Percentiles rank a stretch among this genome's conserved stretches.
phyloP scores from a whole-genome alignment of 257 asterid species.

The Solanum clarkiae region DNA sequence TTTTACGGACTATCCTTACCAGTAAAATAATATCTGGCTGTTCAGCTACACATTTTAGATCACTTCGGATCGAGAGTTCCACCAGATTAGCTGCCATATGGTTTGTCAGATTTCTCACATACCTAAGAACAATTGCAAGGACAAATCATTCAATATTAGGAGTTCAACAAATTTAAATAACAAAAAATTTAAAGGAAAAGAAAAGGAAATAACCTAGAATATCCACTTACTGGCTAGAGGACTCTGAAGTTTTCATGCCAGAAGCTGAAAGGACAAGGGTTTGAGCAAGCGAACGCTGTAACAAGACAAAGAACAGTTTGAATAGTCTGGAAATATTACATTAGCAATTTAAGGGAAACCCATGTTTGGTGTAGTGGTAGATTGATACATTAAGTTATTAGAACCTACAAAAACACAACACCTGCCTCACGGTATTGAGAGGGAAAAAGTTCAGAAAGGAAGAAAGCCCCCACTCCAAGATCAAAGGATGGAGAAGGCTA shows the following conservation, averaged over 20 bases:
- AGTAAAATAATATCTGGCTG: slow-evolving; percentile 79
- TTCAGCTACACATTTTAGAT: slow-evolving; percentile 62
- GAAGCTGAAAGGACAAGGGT: slow-evolving; percentile 70
- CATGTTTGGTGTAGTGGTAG: background rate
- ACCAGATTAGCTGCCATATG: slow-evolving; percentile 64
- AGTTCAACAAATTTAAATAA: slow-evolving; percentile 7
- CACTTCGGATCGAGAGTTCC: slow-evolving; percentile 58
- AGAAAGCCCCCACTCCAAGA: background rate
- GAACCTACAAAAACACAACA: background rate
- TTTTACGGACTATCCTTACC: slow-evolving; percentile 28
- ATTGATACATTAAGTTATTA: background rate
- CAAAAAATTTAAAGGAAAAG: background rate
- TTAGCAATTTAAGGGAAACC: background rate
- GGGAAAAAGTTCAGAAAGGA: background rate
- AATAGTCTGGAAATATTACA: background rate
- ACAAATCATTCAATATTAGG: slow-evolving; percentile 1
- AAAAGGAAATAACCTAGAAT: background rate
- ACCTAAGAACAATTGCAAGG: slow-evolving; percentile 30
- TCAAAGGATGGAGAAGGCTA: background rate
- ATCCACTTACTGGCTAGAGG: slow-evolving; percentile 53
- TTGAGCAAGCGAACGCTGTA: slow-evolving; percentile 93
- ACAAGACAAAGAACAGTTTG: slow-evolving; percentile 1
- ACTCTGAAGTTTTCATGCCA: slow-evolving; percentile 52
- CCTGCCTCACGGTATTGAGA: background rate
- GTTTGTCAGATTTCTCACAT: slow-evolving; percentile 49